Percentiles rank a stretch among this genome's conserved stretches.
phyloP scores from a whole-genome alignment of 148 eudicot genomes.

The Silene conica region DNA sequence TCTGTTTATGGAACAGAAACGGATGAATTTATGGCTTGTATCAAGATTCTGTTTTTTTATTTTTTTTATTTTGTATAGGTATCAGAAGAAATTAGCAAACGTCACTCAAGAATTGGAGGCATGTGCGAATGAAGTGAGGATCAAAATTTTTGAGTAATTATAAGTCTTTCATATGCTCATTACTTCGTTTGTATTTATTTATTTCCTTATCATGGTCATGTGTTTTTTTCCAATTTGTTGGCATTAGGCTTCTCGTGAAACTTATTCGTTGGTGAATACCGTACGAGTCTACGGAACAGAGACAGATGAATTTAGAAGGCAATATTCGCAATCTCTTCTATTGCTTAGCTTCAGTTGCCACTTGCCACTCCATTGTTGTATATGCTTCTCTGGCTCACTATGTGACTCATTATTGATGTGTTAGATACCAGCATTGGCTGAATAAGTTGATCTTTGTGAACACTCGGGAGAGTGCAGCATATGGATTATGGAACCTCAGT shows the following conservation, averaged over 20 bases:
- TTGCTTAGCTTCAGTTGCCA: no score
- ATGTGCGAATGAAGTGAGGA: constrained; percentile 43
- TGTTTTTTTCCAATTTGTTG: no score
- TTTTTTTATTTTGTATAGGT: constrained; percentile 37
- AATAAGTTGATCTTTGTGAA: constrained; percentile 34
- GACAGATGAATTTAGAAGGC: background rate
- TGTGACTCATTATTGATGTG: background rate
- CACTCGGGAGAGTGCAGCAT: constrained; percentile 44
- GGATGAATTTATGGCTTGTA: background rate
- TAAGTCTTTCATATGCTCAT: background rate
- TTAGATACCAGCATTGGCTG: constrained; percentile 44
- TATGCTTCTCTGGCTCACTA: no score
- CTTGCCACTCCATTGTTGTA: no score
- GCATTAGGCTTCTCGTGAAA: background rate
- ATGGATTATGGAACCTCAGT: constrained; percentile 50
- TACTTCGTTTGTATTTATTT: background rate
- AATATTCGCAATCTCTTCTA: background rate
- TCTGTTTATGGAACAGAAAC: no score
- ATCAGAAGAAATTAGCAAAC: constrained; percentile 48
- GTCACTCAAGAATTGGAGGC: constrained; percentile 44
- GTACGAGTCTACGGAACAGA: background rate
- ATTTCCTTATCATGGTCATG: background rate
- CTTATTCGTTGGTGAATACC: background rate
- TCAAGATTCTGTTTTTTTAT: background rate
- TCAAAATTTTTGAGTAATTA: constrained; percentile 4